A percentile compares a stretch with the other conserved stretches of the same genome.
Conservation (phyloP, 2,329 filamentous ascomycete genomes). For the Diaporthe humulicola region DNA sequence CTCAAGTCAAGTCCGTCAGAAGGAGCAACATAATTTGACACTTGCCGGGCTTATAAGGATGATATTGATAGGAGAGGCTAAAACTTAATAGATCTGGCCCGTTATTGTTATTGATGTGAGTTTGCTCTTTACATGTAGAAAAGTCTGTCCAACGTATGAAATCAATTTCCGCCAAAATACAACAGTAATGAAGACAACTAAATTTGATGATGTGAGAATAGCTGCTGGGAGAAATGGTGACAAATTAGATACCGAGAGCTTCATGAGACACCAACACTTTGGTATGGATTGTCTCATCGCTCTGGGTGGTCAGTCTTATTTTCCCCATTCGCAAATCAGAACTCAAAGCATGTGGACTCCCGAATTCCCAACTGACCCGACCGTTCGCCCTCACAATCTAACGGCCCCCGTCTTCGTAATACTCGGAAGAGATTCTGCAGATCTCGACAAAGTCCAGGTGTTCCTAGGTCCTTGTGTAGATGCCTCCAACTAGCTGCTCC, state of each 20-base stretch:
- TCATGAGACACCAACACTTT: neutral
- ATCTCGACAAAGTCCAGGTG: neutral
- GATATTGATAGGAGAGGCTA: too few species aligned
- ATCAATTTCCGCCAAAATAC: neutral
- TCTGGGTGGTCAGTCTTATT: neutral
- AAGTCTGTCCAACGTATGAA: neutral
- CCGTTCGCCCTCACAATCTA: neutral
- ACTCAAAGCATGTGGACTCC: neutral
- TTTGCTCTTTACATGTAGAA: neutral
- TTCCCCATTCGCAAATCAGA: neutral
- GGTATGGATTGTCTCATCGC: neutral
- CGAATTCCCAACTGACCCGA: neutral
- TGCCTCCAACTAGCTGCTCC: neutral
- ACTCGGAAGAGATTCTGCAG: neutral
- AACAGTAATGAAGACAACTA: rapidly evolving
- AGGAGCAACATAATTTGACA: too few species aligned
- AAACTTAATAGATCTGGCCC: too few species aligned
- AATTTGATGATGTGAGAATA: neutral
- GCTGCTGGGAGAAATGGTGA: too few species aligned
- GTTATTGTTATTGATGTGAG: too few species aligned
- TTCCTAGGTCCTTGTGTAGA: neutral
- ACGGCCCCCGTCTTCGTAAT: neutral
- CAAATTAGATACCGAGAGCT: neutral
- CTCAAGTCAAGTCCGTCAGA: too few species aligned
- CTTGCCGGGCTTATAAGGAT: too few species aligned